Evolutionary conservation across 164 flowering plant species (phyloP).

Genomic region (Platanus orientalis): DNA sequence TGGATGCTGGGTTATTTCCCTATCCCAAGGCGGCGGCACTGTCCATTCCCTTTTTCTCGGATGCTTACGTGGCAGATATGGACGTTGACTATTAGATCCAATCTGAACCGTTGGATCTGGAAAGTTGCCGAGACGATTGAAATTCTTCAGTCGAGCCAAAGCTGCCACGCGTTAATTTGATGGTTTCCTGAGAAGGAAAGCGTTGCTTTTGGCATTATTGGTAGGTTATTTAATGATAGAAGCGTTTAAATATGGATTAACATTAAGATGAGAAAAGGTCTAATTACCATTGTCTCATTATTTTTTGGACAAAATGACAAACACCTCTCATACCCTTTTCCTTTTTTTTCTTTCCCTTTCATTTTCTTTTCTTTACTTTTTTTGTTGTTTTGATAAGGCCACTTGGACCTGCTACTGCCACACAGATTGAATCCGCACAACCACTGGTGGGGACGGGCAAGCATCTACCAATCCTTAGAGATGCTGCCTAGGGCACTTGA

Average conservation of each 20-base stretch:
- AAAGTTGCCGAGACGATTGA: constrained; percentile 25
- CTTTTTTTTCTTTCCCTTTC: no score
- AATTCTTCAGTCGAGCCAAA: constrained; percentile 19
- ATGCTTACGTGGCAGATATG: constrained; percentile 17
- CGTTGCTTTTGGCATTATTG: not conserved
- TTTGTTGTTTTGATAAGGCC: no score
- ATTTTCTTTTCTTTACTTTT: no score
- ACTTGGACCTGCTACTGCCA: no score
- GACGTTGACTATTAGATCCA: constrained; percentile 6
- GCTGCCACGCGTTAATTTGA: constrained; percentile 14
- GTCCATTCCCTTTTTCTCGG: constrained; percentile 3
- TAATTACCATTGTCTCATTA: not conserved
- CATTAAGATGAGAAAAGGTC: not conserved
- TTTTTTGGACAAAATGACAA: not conserved
- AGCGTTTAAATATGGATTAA: not conserved
- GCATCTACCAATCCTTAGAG: no score
- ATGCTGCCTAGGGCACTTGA: no score
- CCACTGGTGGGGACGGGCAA: no score
- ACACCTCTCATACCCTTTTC: not conserved
- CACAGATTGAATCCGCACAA: no score
- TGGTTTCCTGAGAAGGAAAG: constrained; percentile 19
- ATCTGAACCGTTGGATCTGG: constrained; percentile 6
- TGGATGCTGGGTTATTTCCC: not conserved
- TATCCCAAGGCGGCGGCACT: constrained; percentile 15
- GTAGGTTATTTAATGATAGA: not conserved